Conservation (phyloP, 768 basidiomycete species). For the Pisolithus sp. region DNA sequence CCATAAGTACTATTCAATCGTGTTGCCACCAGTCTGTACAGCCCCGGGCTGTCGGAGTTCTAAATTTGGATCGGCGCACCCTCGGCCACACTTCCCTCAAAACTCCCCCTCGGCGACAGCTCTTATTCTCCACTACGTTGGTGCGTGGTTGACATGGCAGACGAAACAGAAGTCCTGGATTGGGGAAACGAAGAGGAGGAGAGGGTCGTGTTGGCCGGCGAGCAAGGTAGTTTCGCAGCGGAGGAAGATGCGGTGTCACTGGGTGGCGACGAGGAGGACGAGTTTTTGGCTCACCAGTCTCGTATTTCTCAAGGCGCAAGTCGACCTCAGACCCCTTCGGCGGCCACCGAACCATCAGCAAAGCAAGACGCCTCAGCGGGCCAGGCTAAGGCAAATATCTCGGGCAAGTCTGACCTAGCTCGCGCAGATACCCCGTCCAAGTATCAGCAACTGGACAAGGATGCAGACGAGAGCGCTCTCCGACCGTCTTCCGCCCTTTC, state of each 20-base stretch:
- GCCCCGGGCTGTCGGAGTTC: constrained; percentile 1
- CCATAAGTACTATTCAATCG: background rate
- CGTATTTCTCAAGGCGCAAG: constrained; percentile 24
- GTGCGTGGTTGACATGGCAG: constrained; percentile 40
- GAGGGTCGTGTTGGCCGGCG: constrained; percentile 38
- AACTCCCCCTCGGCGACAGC: constrained; percentile 8
- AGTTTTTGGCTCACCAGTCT: constrained; percentile 42
- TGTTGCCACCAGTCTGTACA: background rate
- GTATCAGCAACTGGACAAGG: constrained; percentile 6
- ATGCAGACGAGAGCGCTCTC: constrained; percentile 4
- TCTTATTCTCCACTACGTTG: constrained; percentile 10
- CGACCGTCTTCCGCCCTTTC: constrained; percentile 19
- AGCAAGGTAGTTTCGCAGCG: constrained; percentile 21
- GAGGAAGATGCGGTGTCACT: constrained; percentile 64
- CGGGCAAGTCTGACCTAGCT: background rate
- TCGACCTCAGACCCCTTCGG: constrained; percentile 15
- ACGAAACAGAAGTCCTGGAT: constrained; percentile 65
- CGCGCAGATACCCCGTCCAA: constrained; percentile 8
- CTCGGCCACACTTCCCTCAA: background rate
- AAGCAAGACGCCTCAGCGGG: constrained; percentile 10
- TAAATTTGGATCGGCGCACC: constrained; percentile 6
- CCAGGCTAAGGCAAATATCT: constrained; percentile 1
- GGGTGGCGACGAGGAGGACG: constrained; percentile 67
- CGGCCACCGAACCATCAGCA: constrained; percentile 6
- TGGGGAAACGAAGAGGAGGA: constrained; percentile 56